Conservation (phyloP, 2,329 filamentous ascomycete species). For the Colletotrichum sp. region DNA sequence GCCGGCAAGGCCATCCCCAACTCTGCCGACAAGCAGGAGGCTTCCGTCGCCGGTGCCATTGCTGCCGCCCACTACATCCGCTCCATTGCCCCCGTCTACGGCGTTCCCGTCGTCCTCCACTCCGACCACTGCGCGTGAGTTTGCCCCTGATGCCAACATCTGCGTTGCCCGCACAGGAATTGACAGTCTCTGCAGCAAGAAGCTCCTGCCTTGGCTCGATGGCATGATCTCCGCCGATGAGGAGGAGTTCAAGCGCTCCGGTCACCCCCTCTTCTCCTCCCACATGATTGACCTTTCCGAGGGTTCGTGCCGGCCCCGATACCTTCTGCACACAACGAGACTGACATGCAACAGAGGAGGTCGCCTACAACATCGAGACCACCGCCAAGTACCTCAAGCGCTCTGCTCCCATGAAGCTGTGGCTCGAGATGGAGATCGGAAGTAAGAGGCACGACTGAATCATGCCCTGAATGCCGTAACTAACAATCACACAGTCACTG, state of each 20-base stretch:
- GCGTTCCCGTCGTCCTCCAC: slow-evolving; percentile 90
- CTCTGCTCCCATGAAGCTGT: slow-evolving; percentile 96
- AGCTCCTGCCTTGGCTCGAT: slow-evolving; percentile 97
- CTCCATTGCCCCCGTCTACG: slow-evolving; percentile 84
- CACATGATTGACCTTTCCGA: slow-evolving; percentile 99
- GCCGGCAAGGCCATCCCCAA: slow-evolving; percentile 90
- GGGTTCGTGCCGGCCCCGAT: slow-evolving; percentile 39
- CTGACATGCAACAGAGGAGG: slow-evolving; percentile 53
- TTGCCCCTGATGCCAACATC: background rate
- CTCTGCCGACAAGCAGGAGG: slow-evolving; percentile 73
- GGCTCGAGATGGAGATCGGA: slow-evolving; percentile 90
- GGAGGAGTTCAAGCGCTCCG: slow-evolving; percentile 90
- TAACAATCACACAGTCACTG: slow-evolving; percentile 67
- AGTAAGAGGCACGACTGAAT: slow-evolving; percentile 27
- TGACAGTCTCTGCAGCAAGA: slow-evolving; percentile 63
- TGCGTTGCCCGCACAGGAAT: background rate
- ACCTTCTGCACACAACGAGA: background rate
- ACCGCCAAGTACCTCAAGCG: slow-evolving; percentile 94
- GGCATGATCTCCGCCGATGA: slow-evolving; percentile 96
- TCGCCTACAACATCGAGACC: slow-evolving; percentile 90
- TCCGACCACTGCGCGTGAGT: slow-evolving; percentile 87
- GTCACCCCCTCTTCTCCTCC: slow-evolving; percentile 90
- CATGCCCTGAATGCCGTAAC: background rate
- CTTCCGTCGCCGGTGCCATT: slow-evolving; percentile 86
- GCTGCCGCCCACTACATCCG: slow-evolving; percentile 95